Base-by-base conservation (phyloP, 1,139 yeast genomes). In the Eremothecium sinecaudum region DNA sequence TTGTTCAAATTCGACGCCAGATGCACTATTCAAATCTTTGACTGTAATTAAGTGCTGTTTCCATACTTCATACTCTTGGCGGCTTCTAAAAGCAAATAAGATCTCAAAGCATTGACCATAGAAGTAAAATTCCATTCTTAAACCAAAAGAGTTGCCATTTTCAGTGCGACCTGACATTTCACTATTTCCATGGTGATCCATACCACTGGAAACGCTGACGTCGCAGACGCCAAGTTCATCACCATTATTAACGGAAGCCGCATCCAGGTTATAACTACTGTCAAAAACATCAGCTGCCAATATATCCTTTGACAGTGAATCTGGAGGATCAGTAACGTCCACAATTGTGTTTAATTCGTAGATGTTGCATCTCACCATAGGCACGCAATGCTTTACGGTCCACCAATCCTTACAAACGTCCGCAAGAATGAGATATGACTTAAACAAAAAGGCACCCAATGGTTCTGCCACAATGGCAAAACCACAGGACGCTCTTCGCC, bases 381-480 rank as follows among this genome's bases (percentile, higher is more conserved):
- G 30, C 11, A 27, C 30, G 14, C 30, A 27, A 27, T 27, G 30
- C 21, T 27, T 27, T 16, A 27, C 30, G n/a, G 30, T 27, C 30
- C 30, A 27, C 30, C 30, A 27, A 15, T 27, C 30, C 5, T 27
- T 19, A 21, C 30, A 16, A n/a, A 27, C 17, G 4, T 27, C 30
- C n/a, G 41, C 40, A 13, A 40, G 29, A n/a, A 40, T 31, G 33
- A 40, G 25, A 18, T 40, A 40, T 9, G 43, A 34, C 16, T 37
- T 35, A 34, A 37, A 40, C 12, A 40, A 28, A 16, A 40, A 40
- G 3, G 39, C 43, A 6, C 43, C 43, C 6, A 40, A 21, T 19
- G 40, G 43, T 13, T 35, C 35, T 13, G 36, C 37, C 22, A 28
- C 32, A 6, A 35, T 28, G 4, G 24, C 30, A 27, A 27, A 27